Conservation (phyloP, 1,284 basidiomycete genomes). For the Ustilago hordei region DNA sequence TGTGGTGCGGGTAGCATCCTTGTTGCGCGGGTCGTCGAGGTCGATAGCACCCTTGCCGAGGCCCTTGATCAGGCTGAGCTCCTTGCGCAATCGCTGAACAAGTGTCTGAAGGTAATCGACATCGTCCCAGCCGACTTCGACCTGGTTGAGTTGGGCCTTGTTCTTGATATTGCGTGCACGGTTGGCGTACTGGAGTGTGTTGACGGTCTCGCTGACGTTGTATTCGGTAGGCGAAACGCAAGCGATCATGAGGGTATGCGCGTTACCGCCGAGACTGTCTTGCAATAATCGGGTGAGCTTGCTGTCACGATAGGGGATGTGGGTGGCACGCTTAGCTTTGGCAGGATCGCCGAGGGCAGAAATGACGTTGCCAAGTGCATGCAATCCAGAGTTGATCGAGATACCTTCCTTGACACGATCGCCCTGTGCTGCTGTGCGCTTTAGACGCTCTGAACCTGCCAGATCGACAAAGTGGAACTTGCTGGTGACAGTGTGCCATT, state of each 20-base stretch:
- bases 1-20: constrained; percentile 33
- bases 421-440: constrained; percentile 75
- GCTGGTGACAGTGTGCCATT: constrained; percentile 84
- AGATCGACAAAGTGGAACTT: constrained; percentile 99
- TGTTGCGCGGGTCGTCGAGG: constrained; percentile 38
- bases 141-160: constrained; percentile 88
- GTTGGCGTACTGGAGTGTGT: constrained; percentile 98
- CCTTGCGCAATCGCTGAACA: constrained; percentile 77
- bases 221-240: constrained; percentile 95
- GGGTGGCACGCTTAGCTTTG: constrained; percentile 72
- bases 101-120: constrained; percentile 87
- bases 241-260: constrained; percentile 98
- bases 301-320: constrained; percentile 96
- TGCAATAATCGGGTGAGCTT: constrained; percentile 92
- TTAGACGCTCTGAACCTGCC: constrained; percentile 87
- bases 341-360: constrained; percentile 96
- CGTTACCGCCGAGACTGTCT: constrained; percentile 98
- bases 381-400: constrained; percentile 89
- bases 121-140: constrained; percentile 98
- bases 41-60: constrained; percentile 69
- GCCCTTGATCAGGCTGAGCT: constrained; percentile 82
- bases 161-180: constrained; percentile 98
- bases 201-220: constrained; percentile 93
- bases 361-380: constrained; percentile 97
- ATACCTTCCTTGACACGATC: constrained; percentile 93